Conservation (phyloP, 1,284 basidiomycete species). For the Stygiomarasmius scandens region DNA sequence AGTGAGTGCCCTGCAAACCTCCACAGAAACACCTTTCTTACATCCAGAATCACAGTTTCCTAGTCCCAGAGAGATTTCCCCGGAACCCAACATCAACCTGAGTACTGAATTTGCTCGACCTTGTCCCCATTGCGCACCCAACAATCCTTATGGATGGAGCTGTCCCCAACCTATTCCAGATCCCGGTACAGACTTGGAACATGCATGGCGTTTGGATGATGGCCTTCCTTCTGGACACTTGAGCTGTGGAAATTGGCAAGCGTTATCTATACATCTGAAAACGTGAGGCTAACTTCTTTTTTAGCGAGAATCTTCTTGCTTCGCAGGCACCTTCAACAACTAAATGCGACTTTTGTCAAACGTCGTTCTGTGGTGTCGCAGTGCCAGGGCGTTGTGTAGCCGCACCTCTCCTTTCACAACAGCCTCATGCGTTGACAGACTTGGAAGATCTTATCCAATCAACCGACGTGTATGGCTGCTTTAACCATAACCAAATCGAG, state of each 20-base stretch:
- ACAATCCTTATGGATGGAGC: constrained; percentile 70
- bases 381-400: constrained; percentile 71
- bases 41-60: constrained; percentile 58
- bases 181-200: constrained; percentile 61
- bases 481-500: constrained; percentile 72
- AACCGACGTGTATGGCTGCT: constrained; percentile 73
- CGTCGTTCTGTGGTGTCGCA: constrained; percentile 76
- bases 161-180: constrained; percentile 76
- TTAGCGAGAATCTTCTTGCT: constrained; percentile 72
- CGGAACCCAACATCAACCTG: constrained; percentile 68
- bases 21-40: no score
- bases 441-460: constrained; percentile 73
- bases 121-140: constrained; percentile 70
- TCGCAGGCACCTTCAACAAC: constrained; percentile 68
- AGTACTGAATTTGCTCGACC: constrained; percentile 67
- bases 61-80: constrained; percentile 69
- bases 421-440: constrained; percentile 68
- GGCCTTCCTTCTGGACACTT: constrained; percentile 74
- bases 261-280: neutral
- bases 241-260: constrained; percentile 76
- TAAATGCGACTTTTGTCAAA: constrained; percentile 79
- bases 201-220: constrained; percentile 73
- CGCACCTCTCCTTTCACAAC: constrained; percentile 55
- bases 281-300: constrained; percentile 8
- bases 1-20: no score